A percentile compares a stretch with the other conserved stretches of the same genome.
These are phyloP conservation scores for Termitomyces sp. DNA, from an alignment of 768 basidiomycete genomes.

Conservation along the genomic window DNA sequence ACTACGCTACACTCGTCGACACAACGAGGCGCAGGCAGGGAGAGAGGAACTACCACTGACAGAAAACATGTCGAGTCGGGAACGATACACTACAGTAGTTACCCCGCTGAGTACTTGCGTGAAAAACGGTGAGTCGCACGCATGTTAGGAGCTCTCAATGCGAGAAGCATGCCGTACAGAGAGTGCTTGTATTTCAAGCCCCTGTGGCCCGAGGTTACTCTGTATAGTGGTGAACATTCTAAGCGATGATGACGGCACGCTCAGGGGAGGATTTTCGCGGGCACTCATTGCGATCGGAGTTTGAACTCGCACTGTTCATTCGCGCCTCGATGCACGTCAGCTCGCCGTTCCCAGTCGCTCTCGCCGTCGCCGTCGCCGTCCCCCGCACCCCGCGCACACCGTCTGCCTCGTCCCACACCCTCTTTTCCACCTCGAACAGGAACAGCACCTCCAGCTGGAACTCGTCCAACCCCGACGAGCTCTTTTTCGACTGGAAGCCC, in stretches of 20 bases:
- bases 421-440: constrained; percentile 47
- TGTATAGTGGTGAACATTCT: too few species aligned
- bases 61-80: too few species aligned
- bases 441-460: constrained; percentile 85
- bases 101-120: too few species aligned
- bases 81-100: too few species aligned
- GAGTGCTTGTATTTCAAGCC: neutral
- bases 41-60: too few species aligned
- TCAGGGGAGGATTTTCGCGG: too few species aligned
- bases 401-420: constrained; percentile 46
- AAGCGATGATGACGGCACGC: too few species aligned
- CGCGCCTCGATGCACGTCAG: constrained; percentile 42
- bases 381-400: constrained; percentile 60
- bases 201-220: too few species aligned
- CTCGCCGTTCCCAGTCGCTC: constrained; percentile 22
- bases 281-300: too few species aligned
- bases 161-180: constrained; percentile 18
- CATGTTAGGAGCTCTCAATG: constrained; percentile 37
- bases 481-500: constrained; percentile 67
- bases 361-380: constrained; percentile 39
- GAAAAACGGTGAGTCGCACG: constrained; percentile 6
- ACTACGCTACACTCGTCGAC: too few species aligned
- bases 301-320: too few species aligned
- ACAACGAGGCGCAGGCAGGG: too few species aligned
- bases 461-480: constrained; percentile 68